phyloP scores from a whole-genome alignment of 1,284 basidiomycete genomes.

The Austropuccinia psidii region DNA sequence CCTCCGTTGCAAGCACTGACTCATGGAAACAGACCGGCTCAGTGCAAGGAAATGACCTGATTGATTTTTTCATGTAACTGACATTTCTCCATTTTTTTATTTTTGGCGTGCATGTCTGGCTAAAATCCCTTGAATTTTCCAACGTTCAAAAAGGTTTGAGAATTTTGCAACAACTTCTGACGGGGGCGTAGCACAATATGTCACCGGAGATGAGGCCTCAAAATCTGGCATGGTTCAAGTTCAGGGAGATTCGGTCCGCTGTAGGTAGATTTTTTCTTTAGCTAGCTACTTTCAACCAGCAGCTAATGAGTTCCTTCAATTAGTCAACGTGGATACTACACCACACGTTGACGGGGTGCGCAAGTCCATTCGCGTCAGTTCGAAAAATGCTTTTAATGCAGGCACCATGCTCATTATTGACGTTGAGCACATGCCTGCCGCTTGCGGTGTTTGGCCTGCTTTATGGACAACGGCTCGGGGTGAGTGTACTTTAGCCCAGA shows the following conservation, averaged over 20 bases:
- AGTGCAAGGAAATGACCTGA: neutral
- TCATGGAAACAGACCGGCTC: too few species aligned
- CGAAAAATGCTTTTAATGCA: neutral
- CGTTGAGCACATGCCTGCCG: slow-evolving; percentile 58
- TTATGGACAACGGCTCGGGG: slow-evolving; percentile 52
- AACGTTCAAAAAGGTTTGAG: neutral
- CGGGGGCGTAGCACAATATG: slow-evolving; percentile 6
- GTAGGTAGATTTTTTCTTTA: neutral
- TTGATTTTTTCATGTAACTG: neutral
- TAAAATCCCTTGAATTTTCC: neutral
- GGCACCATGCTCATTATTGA: slow-evolving; percentile 8
- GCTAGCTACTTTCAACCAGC: neutral
- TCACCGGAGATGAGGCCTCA: neutral
- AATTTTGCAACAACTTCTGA: neutral
- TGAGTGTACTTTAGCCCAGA: neutral
- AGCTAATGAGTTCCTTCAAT: neutral
- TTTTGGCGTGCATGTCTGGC: neutral
- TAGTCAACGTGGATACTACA: neutral
- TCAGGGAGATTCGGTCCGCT: neutral
- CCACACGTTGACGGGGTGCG: neutral
- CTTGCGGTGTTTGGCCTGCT: slow-evolving; percentile 73
- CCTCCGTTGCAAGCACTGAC: too few species aligned
- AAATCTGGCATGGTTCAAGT: neutral
- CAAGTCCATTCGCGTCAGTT: slow-evolving; percentile 2
- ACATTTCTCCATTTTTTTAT: neutral